A percentile compares a stretch with the other conserved stretches of the same genome.
Evolutionary conservation across 75 land plant genomes (phyloP).

Genomic region (Pinus tabuliformis): DNA sequence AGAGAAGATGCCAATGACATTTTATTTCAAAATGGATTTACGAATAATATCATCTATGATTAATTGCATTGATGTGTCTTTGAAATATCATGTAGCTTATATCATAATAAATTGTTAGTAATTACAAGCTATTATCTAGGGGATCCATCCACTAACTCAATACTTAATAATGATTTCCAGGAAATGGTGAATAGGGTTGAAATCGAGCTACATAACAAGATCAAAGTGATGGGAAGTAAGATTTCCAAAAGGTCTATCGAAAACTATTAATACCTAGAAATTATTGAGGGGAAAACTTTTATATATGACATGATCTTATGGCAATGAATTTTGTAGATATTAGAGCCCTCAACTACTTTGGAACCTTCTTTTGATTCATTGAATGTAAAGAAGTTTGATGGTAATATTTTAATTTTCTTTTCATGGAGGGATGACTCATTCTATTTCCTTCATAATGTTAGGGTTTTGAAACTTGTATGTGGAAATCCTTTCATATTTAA

Average conservation of each 20-base stretch:
- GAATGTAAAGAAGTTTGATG: conserved; percentile 96
- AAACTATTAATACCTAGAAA: background rate
- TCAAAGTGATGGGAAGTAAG: background rate
- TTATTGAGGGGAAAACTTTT: background rate
- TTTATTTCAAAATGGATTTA: background rate
- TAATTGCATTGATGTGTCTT: background rate
- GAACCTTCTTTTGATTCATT: conserved; percentile 88
- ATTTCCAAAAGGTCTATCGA: background rate
- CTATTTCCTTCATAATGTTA: background rate
- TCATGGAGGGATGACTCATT: background rate
- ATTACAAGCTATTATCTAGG: background rate
- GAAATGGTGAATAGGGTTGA: background rate
- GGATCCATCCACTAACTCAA: background rate
- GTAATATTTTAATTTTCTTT: conserved; percentile 24
- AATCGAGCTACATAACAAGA: background rate
- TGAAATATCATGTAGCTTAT: no score
- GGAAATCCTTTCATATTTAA: background rate
- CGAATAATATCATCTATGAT: background rate
- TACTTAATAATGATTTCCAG: conserved; percentile 3
- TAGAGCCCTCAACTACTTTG: conserved; percentile 55
- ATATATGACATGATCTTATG: background rate
- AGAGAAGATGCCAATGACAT: background rate
- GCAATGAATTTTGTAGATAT: conserved; percentile 35
- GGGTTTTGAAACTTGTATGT: background rate
- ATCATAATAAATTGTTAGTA: background rate